Percentiles rank a stretch among this genome's conserved stretches.
phyloP scores from a whole-genome alignment of 2,329 filamentous ascomycete species.

The Clonostachys chloroleuca region DNA sequence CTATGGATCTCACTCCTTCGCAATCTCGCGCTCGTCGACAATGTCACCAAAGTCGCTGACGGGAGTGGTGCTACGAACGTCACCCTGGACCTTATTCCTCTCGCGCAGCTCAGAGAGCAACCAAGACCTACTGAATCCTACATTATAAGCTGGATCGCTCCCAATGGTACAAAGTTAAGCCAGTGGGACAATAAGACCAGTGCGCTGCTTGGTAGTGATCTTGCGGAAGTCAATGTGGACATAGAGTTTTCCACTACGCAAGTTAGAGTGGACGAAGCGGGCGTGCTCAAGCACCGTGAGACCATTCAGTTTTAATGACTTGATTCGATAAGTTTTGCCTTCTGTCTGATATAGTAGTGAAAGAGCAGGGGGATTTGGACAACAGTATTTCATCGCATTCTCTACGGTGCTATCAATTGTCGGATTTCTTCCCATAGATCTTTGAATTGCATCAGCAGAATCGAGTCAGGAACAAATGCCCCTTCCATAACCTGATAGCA shows the following conservation, averaged over 20 bases:
- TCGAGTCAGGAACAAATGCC: no score
- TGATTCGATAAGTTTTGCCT: no score
- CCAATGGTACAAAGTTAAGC: constrained; percentile 10
- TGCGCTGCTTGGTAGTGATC: constrained; percentile 8
- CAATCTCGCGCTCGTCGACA: constrained; percentile 15
- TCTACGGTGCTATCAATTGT: no score
- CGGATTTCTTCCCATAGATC: no score
- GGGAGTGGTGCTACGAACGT: constrained; percentile 12
- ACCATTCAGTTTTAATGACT: no score
- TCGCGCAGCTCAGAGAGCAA: constrained; percentile 16
- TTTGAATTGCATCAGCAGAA: no score
- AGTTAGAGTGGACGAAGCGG: constrained; percentile 11
- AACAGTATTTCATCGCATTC: no score
- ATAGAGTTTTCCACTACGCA: constrained; percentile 18
- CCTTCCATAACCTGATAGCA: no score
- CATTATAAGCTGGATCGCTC: constrained; percentile 17
- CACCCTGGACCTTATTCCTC: constrained; percentile 14
- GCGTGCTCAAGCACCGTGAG: no score
- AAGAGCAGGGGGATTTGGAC: no score
- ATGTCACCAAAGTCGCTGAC: constrained; percentile 11
- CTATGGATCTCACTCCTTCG: constrained; percentile 18
- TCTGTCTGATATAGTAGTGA: no score
- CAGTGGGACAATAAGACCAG: constrained; percentile 18
- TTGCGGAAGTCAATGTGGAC: constrained; percentile 13
- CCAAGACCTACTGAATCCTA: constrained; percentile 15